These are phyloP conservation scores for Geranium incanum DNA, from an alignment of 441 rosid species.

Conservation along the genomic window DNA sequence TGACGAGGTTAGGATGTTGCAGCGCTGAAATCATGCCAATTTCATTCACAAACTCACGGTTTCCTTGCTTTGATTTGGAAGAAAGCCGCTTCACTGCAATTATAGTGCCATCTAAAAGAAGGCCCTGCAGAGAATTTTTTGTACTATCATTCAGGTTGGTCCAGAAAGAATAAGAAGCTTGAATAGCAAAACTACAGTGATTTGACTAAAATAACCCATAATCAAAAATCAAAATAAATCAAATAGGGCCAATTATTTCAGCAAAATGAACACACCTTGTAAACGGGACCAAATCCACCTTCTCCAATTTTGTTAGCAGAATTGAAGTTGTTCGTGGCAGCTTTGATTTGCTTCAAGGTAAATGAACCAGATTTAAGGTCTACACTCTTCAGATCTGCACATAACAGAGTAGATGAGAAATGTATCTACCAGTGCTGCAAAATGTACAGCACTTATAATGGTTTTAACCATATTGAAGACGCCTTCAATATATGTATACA, in stretches of 20 bases:
- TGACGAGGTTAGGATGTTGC: slow-evolving; percentile 42
- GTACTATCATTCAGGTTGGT: neutral
- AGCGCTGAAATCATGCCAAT: slow-evolving; percentile 42
- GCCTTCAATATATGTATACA: too few relatives aligned
- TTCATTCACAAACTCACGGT: slow-evolving; percentile 43
- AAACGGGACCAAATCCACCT: slow-evolving; percentile 51
- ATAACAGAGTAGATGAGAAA: neutral
- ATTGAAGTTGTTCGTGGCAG: slow-evolving; percentile 38
- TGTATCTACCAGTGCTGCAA: neutral
- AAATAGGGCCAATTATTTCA: neutral
- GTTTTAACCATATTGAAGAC: neutral
- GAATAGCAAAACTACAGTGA: too few relatives aligned
- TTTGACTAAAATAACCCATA: too few relatives aligned
- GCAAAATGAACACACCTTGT: slow-evolving; percentile 26
- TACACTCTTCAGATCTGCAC: slow-evolving; percentile 26
- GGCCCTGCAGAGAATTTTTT: slow-evolving; percentile 28
- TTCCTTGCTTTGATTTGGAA: slow-evolving; percentile 47
- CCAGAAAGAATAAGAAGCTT: too few relatives aligned
- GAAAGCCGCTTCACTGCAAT: slow-evolving; percentile 51
- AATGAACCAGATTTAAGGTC: slow-evolving; percentile 33
- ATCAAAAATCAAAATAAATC: too few relatives aligned
- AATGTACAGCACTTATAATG: slow-evolving; percentile 14
- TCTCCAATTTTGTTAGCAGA: slow-evolving; percentile 39
- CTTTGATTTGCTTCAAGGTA: slow-evolving; percentile 33
- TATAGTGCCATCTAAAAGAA: slow-evolving; percentile 34